These are phyloP conservation scores for Phylloporus sp. DNA, from an alignment of 1,284 basidiomycete genomes.

Conservation along the genomic window DNA sequence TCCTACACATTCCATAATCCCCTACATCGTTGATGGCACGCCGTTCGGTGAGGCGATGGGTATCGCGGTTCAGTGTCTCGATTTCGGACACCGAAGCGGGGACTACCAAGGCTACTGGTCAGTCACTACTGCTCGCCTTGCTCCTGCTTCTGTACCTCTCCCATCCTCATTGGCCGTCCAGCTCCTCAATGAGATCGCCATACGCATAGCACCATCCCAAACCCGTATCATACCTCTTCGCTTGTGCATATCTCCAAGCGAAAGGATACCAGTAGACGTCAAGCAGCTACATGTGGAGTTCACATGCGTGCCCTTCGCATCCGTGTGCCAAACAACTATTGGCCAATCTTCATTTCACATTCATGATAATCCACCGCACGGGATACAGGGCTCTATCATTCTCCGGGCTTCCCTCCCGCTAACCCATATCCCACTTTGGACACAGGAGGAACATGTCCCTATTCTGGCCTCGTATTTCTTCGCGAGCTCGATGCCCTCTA, in stretches of 20 bases:
- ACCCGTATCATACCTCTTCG: slow-evolving; percentile 62
- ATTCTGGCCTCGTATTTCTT: slow-evolving; percentile 70
- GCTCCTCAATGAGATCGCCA: slow-evolving; percentile 41
- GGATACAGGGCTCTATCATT: slow-evolving; percentile 8
- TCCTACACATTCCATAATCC: slow-evolving; percentile 60
- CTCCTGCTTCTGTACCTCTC: slow-evolving; percentile 9
- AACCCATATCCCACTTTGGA: slow-evolving; percentile 52
- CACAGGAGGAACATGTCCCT: slow-evolving; percentile 39
- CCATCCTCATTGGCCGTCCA: slow-evolving; percentile 42
- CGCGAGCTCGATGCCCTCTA: slow-evolving; percentile 59
- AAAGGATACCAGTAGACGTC: slow-evolving; percentile 37
- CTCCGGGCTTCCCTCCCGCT: slow-evolving; percentile 49
- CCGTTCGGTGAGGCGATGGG: slow-evolving; percentile 74
- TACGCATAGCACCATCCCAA: slow-evolving; percentile 66
- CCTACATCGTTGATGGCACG: slow-evolving; percentile 73
- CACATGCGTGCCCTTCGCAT: slow-evolving; percentile 30
- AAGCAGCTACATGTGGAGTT: slow-evolving; percentile 49
- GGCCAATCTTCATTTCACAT: not conserved
- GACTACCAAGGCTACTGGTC: slow-evolving; percentile 27
- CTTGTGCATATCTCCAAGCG: slow-evolving; percentile 48
- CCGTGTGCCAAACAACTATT: slow-evolving; percentile 16
- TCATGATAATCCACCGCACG: not conserved
- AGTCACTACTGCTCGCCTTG: slow-evolving; percentile 21
- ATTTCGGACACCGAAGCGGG: slow-evolving; percentile 20
- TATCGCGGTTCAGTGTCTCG: slow-evolving; percentile 61